Conservation (phyloP, 179 eudicot genomes). For the Beta macrorhiza region DNA sequence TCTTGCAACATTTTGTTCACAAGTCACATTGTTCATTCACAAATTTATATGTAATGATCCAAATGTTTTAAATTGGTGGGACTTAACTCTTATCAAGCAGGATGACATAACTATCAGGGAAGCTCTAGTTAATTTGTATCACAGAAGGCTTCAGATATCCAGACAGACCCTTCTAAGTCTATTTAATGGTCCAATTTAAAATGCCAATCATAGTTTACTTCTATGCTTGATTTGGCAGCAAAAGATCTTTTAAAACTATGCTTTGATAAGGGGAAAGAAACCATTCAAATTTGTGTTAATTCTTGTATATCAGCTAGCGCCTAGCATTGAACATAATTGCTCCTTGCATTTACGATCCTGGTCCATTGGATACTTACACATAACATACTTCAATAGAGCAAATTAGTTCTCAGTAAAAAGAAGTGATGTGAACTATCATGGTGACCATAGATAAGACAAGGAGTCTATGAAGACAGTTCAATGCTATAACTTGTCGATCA, state of each 20-base stretch:
- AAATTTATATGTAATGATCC: not conserved
- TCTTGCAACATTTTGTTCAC: not conserved
- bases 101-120: not conserved
- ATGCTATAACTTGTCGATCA: not conserved
- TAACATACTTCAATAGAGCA: not conserved
- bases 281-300: not conserved
- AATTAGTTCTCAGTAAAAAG: not conserved
- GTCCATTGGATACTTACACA: not conserved
- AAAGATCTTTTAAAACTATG: not conserved
- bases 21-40: not conserved
- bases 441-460: not conserved
- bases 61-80: not conserved
- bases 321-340: not conserved
- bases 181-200: not conserved
- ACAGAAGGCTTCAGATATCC: not conserved
- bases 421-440: not conserved
- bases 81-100: not conserved
- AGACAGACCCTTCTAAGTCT: not conserved
- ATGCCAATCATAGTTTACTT: not conserved
- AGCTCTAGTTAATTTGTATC: not conserved
- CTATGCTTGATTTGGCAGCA: not conserved
- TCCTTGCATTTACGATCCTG: not conserved
- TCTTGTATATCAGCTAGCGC: not conserved
- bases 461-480: not conserved
- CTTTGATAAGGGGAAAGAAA: constrained; percentile 3